Conservation (phyloP, 495 filamentous ascomycete genomes). For the Annulohypoxylon nitens region DNA sequence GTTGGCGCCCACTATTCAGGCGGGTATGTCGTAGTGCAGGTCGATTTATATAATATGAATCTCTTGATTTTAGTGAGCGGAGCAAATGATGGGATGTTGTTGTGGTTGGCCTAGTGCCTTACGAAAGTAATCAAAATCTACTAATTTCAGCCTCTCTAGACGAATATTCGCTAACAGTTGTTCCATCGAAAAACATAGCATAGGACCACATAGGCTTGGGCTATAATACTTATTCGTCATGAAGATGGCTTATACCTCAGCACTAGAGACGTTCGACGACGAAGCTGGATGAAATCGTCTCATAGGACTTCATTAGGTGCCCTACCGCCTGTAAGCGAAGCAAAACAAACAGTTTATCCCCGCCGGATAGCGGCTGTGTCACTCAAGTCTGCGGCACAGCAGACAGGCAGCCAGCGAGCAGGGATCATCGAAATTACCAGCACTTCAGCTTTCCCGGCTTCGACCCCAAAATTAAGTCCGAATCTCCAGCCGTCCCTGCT, state of each 20-base stretch:
- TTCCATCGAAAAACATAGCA: not conserved
- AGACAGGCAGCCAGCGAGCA: not conserved
- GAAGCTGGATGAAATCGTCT: not conserved
- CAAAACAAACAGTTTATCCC: not conserved
- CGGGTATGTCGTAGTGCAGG: too few relatives aligned
- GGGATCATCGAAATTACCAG: slow-evolving; percentile 23
- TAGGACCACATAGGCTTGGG: too few relatives aligned
- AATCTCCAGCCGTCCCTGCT: not conserved
- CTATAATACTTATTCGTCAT: not conserved
- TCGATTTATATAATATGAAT: too few relatives aligned
- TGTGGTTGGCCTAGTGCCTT: too few relatives aligned
- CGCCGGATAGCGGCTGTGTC: slow-evolving; percentile 14
- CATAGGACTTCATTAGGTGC: not conserved
- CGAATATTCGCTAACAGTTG: not conserved
- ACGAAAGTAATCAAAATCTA: not conserved
- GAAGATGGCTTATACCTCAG: not conserved
- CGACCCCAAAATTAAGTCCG: not conserved
- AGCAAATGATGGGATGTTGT: too few relatives aligned
- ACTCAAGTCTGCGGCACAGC: slow-evolving; percentile 2
- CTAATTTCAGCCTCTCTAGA: not conserved
- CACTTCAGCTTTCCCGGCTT: not conserved
- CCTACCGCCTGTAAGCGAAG: not conserved
- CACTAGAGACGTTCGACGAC: not conserved
- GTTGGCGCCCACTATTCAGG: too few relatives aligned
- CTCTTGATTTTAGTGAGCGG: too few relatives aligned